Evolutionary conservation across 192 early-diverging fungal genomes (phyloP).

Genomic region (Phycomyces blakesleeanus): DNA sequence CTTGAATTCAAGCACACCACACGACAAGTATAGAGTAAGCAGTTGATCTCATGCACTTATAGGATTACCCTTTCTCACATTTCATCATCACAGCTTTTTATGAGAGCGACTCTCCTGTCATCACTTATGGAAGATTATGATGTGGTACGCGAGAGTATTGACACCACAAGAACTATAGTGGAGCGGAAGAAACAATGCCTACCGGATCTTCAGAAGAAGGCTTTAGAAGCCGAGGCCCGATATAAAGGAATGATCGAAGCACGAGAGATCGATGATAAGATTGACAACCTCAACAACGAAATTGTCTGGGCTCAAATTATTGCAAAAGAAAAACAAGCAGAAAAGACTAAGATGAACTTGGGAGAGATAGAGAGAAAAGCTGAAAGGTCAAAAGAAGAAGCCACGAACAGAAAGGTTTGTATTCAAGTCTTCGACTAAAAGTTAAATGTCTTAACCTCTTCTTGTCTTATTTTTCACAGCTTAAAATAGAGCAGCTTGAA

Average conservation of each 20-base stretch:
- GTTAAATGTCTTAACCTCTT: too few species aligned
- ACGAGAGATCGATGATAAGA: conserved; percentile 47
- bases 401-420: conserved; percentile 4
- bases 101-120: conserved; percentile 80
- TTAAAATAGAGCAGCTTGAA: conserved; percentile 1
- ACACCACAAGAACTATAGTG: conserved; percentile 48
- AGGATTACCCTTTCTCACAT: not conserved
- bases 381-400: not conserved
- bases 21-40: conserved; percentile 81
- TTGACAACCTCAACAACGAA: conserved; percentile 60
- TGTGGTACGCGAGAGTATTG: conserved; percentile 53
- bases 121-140: conserved; percentile 76
- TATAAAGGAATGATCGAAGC: conserved; percentile 68
- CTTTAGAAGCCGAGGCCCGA: conserved; percentile 59
- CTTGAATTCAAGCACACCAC: conserved; percentile 70
- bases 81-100: conserved; percentile 59
- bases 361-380: conserved; percentile 1
- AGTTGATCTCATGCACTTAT: too few species aligned
- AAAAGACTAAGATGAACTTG: not conserved
- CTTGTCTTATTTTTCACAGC: not conserved
- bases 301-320: conserved; percentile 75
- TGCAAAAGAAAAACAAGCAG: conserved; percentile 43
- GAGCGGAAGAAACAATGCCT: conserved; percentile 53
- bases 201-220: conserved; percentile 66
- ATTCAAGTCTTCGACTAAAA: too few species aligned